Conservation (phyloP, 2,329 filamentous ascomycete genomes). For the Fusarium albosuccineum region DNA sequence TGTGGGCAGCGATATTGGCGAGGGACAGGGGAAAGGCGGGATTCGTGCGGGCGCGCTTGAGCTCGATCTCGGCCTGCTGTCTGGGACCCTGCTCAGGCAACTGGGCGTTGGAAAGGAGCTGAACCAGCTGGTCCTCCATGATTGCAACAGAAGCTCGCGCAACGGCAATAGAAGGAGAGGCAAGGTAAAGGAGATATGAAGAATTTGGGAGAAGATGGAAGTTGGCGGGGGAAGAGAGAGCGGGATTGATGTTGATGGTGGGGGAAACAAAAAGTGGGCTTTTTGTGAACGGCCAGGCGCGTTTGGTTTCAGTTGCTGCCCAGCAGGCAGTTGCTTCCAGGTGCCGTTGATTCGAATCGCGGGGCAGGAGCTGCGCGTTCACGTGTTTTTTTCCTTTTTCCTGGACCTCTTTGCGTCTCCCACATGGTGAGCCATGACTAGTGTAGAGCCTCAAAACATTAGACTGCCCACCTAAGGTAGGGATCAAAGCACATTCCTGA, state of each 20-base stretch:
- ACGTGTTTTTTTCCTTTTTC: constrained; percentile 24
- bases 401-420: constrained; percentile 12
- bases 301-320: constrained; percentile 13
- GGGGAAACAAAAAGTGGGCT: constrained; percentile 42
- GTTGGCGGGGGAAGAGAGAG: constrained; percentile 41
- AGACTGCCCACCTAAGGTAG: background rate
- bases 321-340: background rate
- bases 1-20: constrained; percentile 82
- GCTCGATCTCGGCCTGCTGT: constrained; percentile 87
- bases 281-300: constrained; percentile 23
- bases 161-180: constrained; percentile 21
- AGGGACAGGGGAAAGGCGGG: constrained; percentile 83
- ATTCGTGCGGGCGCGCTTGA: constrained; percentile 77
- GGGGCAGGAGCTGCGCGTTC: constrained; percentile 32
- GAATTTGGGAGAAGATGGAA: constrained; percentile 29
- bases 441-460: constrained; percentile 6
- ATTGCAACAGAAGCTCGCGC: constrained; percentile 37
- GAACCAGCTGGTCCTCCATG: constrained; percentile 95
- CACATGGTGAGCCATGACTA: constrained; percentile 7
- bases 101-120: constrained; percentile 89
- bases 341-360: constrained; percentile 18
- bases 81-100: constrained; percentile 80
- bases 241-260: constrained; percentile 40
- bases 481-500: background rate
- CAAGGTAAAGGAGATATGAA: constrained; percentile 23